A percentile compares a stretch with the other conserved stretches of the same genome.
These are phyloP conservation scores for Petunia hybrid DNA, from an alignment of 305 asterid genomes.

Conservation along the genomic window DNA sequence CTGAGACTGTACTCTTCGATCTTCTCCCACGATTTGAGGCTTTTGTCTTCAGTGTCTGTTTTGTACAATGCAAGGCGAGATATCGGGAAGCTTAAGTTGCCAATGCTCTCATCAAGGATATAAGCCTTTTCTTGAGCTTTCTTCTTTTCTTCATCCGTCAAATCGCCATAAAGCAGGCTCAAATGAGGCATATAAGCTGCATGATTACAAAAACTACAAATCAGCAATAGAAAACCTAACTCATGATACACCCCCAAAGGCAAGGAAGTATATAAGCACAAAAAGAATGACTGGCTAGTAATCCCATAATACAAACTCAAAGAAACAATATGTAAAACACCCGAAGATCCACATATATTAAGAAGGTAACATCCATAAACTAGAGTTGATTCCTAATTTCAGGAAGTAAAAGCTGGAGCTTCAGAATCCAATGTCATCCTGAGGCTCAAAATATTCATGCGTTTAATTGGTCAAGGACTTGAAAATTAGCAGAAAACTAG, in stretches of 20 bases:
- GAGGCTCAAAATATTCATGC: not conserved
- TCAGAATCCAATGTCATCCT: not conserved
- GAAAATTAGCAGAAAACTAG: no score
- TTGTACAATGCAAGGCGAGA: conserved; percentile 69
- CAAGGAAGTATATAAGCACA: not conserved
- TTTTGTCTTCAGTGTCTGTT: conserved; percentile 76
- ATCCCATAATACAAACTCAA: not conserved
- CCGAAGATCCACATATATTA: not conserved
- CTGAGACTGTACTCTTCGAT: conserved; percentile 63
- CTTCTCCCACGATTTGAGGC: conserved; percentile 88
- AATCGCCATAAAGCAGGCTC: conserved; percentile 79
- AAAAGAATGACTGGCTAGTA: not conserved
- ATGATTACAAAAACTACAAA: conserved; percentile 32
- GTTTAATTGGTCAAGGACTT: not conserved
- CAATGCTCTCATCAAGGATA: conserved; percentile 62
- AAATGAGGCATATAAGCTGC: conserved; percentile 93
- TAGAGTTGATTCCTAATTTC: not conserved
- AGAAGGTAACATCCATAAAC: not conserved
- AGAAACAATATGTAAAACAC: not conserved
- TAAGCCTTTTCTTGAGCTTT: conserved; percentile 68
- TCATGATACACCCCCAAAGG: not conserved
- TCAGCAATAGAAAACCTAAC: not conserved
- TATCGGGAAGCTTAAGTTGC: conserved; percentile 56
- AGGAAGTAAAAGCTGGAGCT: not conserved
- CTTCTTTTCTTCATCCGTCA: conserved; percentile 71